Evolutionary conservation across 1,284 basidiomycete genomes (phyloP), one percentile per base, ranked within the genome.

Genomic region (Malassezia arunalokei): DNA sequence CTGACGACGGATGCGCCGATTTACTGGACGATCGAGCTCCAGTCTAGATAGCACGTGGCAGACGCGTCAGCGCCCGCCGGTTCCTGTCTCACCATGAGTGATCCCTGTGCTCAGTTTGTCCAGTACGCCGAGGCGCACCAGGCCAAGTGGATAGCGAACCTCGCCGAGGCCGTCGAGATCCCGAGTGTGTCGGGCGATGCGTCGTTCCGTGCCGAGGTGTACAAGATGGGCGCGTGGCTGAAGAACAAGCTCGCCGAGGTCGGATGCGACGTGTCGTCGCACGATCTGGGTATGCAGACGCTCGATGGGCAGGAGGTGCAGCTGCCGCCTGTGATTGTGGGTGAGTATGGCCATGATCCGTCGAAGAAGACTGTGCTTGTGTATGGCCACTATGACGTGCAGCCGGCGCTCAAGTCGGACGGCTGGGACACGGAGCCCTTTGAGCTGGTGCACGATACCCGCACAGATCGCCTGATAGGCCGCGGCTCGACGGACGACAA

Each of bases 301-400:
- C 80, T 94, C 70, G 87, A 91, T 49, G 88, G 87, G 63, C 79
- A 82, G 60, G 78, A 91, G 38, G 67, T 80, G 41, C 79, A 81
- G 41, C 80, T 98, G 3, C 92, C 92, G 0, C 89, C 89, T 7
- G 87, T 83, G 6, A 81, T 98, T 67, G 80, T 96, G 39, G 91
- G 86, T 6, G 49, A 68, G 41, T 62, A 66, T 37, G 89, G 90
- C 11, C 79, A 83, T 49, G 87, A 92, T 75, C 80, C 81, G 64
- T 91, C 91, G 81, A 72, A 72, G 63, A 91, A 86, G 80, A 95
- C 88, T 0, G 82, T 95, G 8, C 78, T 81, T 54, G 79, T 95
- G 57, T 95, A 95, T 71, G 90, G 89, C 41, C 74, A 76, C 66
- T 73, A 67, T 60, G 75, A 76, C 41, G 76, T 76, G n/a, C 75